These are phyloP conservation scores for Mrakia hoshinonis DNA, from an alignment of 768 basidiomycete species.

Conservation along the genomic window DNA sequence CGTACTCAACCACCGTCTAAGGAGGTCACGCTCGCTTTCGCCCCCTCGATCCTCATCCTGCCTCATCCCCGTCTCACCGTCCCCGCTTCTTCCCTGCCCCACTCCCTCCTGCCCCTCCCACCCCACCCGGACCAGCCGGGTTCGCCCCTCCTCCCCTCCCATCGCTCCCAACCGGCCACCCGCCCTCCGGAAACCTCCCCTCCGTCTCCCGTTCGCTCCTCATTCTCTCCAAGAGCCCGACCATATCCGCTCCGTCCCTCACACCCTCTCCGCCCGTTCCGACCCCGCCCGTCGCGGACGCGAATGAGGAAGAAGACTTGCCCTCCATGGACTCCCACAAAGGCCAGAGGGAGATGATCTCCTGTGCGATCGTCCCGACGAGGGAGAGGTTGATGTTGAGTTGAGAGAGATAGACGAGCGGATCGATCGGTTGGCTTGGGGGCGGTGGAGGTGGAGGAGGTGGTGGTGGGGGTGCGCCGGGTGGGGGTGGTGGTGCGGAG, in stretches of 20 bases:
- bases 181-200: background rate
- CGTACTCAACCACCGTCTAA: no score
- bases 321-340: constrained; percentile 80
- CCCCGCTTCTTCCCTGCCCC: background rate
- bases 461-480: constrained; percentile 25
- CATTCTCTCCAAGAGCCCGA: constrained; percentile 25
- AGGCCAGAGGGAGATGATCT: constrained; percentile 80
- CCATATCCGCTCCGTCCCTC: constrained; percentile 19
- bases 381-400: constrained; percentile 76
- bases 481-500: constrained; percentile 30
- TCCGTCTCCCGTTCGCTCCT: constrained; percentile 17
- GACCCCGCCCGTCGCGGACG: background rate
- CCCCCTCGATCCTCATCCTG: no score
- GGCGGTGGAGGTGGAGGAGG: constrained; percentile 32
- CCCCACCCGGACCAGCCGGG: background rate
- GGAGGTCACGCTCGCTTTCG: no score
- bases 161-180: constrained; percentile 9
- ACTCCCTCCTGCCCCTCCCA: background rate
- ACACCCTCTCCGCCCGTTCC: background rate
- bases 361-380: constrained; percentile 75
- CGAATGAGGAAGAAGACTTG: constrained; percentile 35
- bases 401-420: constrained; percentile 70
- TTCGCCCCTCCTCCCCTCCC: background rate
- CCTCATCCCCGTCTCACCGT: background rate
- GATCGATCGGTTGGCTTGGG: constrained; percentile 47